Evolutionary conservation across 2,329 filamentous ascomycete species (phyloP), one percentile per base, ranked within the genome.

Genomic region (Aspergillus floridensis): DNA sequence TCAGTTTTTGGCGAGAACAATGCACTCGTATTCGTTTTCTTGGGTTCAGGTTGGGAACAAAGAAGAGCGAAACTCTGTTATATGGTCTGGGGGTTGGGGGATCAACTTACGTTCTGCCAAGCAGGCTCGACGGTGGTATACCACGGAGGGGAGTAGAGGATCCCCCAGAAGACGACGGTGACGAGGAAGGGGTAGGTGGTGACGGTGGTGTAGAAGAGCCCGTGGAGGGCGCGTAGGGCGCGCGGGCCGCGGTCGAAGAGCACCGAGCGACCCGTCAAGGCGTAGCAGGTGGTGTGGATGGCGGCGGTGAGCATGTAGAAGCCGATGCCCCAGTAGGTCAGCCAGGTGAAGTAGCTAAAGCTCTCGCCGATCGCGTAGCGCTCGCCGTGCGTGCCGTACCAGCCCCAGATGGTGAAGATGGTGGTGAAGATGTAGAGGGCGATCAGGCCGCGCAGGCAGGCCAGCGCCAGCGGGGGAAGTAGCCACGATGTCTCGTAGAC

Each of bases 401-500:
- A 90, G 61, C 80, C 86, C 71, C 92, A 85, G 70, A 85, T 84
- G 79, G 88, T 85, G 77, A 95, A 81, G 59, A 89, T 82, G 12
- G 86, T 86, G 24, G 81, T 77, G 75, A 95, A 89, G 63, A 85
- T 83, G 77, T 93, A 96, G 47, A 74, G 55, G 6, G 70, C 59
- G 46, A 71, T 64, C 16, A 80, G 46, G 80, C 60, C 52, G 83
- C 82, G 62, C 88, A 84, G 71, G 55, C 72, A 76, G 65, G 86
- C 87, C 51, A 93, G 81, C 1, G 82, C 68, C 67, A 82, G 82
- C 0, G 91, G 89, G 24, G 86, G 76, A n/a, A 96, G 75, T 8
- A 93, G 74, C 90, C 91, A 96, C 14, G 91, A 96, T 16, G 91
- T 95, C 73, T 87, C 85, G 77, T 90, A 92, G 59, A 88, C 85